Percentiles rank a stretch among this genome's conserved stretches.
phyloP scores from a whole-genome alignment of 805 yeast species.

The Candida silvicultrix region DNA sequence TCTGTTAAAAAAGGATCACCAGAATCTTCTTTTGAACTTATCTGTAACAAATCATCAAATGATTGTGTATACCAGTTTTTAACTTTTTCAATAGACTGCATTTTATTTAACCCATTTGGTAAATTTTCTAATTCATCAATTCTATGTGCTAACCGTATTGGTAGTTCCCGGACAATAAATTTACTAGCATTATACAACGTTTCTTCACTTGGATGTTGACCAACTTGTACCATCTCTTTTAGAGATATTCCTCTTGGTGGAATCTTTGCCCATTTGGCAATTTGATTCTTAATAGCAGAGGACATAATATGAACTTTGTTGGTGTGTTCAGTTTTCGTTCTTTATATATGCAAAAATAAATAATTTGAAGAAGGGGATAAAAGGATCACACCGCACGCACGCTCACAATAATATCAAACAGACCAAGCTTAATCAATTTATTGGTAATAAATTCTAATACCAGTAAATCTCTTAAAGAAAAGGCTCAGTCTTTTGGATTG shows the following conservation, averaged over 20 bases:
- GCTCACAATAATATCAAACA: neutral
- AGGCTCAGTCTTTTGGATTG: no score
- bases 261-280: constrained; percentile 49
- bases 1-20: constrained; percentile 37
- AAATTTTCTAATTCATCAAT: constrained; percentile 78
- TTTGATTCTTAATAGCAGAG: constrained; percentile 16
- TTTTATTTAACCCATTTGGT: constrained; percentile 65
- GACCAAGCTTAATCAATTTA: no score
- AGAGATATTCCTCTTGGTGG: constrained; percentile 82
- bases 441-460: no score
- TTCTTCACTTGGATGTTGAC: constrained; percentile 73
- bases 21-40: constrained; percentile 22
- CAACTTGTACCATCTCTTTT: constrained; percentile 89
- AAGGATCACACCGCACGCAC: no score
- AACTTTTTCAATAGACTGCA: constrained; percentile 72
- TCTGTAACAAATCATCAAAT: constrained; percentile 70
- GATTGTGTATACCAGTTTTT: constrained; percentile 89
- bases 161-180: constrained; percentile 80
- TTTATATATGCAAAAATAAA: no score
- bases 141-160: constrained; percentile 78
- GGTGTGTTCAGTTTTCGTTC: no score
- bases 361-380: no score
- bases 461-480: no score
- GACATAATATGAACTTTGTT: no score
- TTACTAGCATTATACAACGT: constrained; percentile 76